A percentile compares a stretch with the other conserved stretches of the same genome.
phyloP scores from a whole-genome alignment of 2,329 filamentous ascomycete genomes.

The Didymella segeticola region DNA sequence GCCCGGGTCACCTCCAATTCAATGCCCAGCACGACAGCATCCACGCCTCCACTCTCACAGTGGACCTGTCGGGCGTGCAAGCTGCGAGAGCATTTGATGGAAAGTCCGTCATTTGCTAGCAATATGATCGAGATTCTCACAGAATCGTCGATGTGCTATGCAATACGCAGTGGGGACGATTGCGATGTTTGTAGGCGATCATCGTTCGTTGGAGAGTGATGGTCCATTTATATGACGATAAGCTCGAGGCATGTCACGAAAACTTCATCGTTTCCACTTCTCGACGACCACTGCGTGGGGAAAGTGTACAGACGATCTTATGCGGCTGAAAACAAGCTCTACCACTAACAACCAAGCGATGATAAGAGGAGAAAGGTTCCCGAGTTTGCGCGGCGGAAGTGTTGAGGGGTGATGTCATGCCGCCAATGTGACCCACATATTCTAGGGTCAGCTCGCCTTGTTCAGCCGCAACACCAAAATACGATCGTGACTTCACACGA shows the following conservation, averaged over 20 bases:
- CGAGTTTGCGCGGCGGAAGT: conserved; percentile 1
- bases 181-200: conserved; percentile 6
- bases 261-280: conserved; percentile 2
- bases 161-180: background rate
- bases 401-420: conserved; percentile 8
- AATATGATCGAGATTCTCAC: background rate
- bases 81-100: background rate
- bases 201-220: conserved; percentile 3
- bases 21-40: conserved; percentile 6
- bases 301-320: conserved; percentile 1
- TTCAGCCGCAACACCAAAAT: conserved; percentile 11
- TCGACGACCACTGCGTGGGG: background rate
- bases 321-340: conserved; percentile 19
- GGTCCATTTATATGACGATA: conserved; percentile 13
- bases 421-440: background rate
- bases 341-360: background rate
- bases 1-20: background rate
- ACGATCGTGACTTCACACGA: background rate
- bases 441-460: conserved; percentile 1
- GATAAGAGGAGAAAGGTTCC: conserved; percentile 3
- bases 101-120: background rate
- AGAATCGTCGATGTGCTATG: conserved; percentile 10
- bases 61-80: background rate
- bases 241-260: conserved; percentile 1
- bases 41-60: conserved; percentile 10